Conservation (phyloP, 2,329 filamentous ascomycete species). For the Colletotrichum sp. region DNA sequence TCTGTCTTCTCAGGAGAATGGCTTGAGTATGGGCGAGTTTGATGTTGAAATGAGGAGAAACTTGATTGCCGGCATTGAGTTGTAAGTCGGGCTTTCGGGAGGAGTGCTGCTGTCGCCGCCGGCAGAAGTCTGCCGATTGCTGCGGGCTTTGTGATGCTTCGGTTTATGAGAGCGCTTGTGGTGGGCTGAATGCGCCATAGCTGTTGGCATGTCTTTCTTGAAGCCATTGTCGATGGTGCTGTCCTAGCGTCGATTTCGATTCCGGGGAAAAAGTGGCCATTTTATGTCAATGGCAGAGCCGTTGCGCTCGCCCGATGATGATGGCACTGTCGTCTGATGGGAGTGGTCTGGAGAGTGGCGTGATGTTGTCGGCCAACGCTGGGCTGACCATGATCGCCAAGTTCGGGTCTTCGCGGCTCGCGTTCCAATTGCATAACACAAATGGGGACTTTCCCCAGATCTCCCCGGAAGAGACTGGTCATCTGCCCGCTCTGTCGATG, state of each 20-base stretch:
- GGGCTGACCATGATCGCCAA: constrained; percentile 12
- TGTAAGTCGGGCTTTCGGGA: background rate
- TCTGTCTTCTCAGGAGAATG: background rate
- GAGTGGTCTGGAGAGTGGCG: background rate
- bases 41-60: constrained; percentile 1
- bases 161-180: background rate
- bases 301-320: constrained; percentile 1
- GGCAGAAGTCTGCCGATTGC: background rate
- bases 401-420: background rate
- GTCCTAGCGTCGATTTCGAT: background rate
- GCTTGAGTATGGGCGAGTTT: constrained; percentile 8
- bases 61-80: constrained; percentile 1
- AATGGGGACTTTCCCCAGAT: constrained; percentile 1
- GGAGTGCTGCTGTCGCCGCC: background rate
- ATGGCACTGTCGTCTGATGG: constrained; percentile 18
- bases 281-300: background rate
- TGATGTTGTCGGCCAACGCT: constrained; percentile 19
- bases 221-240: background rate
- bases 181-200: constrained; percentile 9
- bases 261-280: background rate
- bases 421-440: background rate
- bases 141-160: background rate
- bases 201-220: constrained; percentile 8
- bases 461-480: constrained; percentile 1
- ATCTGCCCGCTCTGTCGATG: background rate